Base-by-base conservation (phyloP, 352 stramenopile genomes). In the Pythium myriotylum region DNA sequence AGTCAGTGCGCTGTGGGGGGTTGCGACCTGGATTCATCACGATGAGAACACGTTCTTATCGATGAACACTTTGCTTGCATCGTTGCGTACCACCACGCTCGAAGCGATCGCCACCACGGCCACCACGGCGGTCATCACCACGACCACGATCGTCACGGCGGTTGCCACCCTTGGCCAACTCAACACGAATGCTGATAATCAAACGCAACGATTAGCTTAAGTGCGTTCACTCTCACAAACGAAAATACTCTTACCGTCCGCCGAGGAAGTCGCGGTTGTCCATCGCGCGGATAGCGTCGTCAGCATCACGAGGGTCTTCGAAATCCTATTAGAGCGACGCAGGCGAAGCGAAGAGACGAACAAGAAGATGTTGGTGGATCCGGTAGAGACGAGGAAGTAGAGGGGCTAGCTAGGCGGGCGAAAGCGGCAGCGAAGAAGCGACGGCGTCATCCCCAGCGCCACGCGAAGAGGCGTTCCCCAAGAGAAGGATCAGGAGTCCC, bases 241-340 rank as follows among this genome's bases (percentile, higher is more conserved):
- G n/a, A n/a, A 39, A 37, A 33, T 27, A 42, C 4, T 4, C 48
- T 59, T 74, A 94, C 84, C 84, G 77, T 77, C 84, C 86, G 63
- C 86, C 86, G 54, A 95, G 79, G 72, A 93, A 91, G 66, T 95
- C 86, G 27, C 81, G 83, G 51, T 84, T 84, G 62, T 95, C 84
- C 84, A 95, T 93, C 20, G 79, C 88, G 68, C 81, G 83, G 71
- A 95, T 95, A 43, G 86, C 80, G 59, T 95, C 86, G 46, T 95
- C 86, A 54, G 86, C 86, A 61, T 95, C 86, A 65, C 86, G 84
- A 57, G 86, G 86, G 79, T 95, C 86, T 81, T 95, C 86, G 50
- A 93, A 95, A 72, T 95, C 86, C 86, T 95, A 86, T 56, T 70
- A 20, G 73, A 76, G 76, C 52, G 72, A 77, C 67, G 77, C 78